phyloP scores from a whole-genome alignment of 2,329 filamentous ascomycete genomes.

The Aaosphaeria pasadenensis region DNA sequence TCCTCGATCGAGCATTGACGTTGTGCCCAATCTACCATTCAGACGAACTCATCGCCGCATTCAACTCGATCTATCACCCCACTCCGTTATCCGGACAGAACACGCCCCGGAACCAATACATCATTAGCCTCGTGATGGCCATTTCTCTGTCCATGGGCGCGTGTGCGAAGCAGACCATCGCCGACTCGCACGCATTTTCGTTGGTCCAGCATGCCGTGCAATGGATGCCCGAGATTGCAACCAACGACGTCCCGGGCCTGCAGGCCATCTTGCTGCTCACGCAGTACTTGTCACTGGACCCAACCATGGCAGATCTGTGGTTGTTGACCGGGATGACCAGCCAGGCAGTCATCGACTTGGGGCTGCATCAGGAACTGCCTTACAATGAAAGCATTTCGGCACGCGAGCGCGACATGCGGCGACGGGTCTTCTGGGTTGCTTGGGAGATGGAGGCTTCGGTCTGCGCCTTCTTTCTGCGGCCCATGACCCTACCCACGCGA shows the following conservation, averaged over 20 bases:
- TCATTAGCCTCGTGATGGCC: conserved; percentile 37
- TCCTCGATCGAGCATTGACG: conserved; percentile 31
- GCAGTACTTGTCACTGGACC: conserved; percentile 36
- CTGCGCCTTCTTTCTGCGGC: conserved; percentile 30
- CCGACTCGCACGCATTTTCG: conserved; percentile 29
- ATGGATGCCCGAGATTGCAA: conserved; percentile 34
- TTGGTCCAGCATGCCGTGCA: conserved; percentile 35
- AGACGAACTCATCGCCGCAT: conserved; percentile 29
- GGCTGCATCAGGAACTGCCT: conserved; percentile 35
- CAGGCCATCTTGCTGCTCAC: conserved; percentile 34
- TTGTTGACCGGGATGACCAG: conserved; percentile 35
- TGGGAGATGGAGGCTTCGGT: conserved; percentile 39
- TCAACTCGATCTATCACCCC: conserved; percentile 31
- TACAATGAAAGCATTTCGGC: conserved; percentile 21
- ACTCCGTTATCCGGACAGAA: conserved; percentile 20
- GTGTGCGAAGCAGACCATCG: conserved; percentile 28
- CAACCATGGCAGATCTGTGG: conserved; percentile 35
- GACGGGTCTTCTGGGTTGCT: conserved; percentile 35
- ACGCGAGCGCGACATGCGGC: conserved; percentile 35
- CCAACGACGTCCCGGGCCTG: conserved; percentile 32
- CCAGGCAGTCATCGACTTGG: conserved; percentile 35
- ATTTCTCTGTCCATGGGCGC: conserved; percentile 35
- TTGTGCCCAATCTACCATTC: conserved; percentile 38
- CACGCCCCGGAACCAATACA: conserved; percentile 29
- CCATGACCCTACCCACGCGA: conserved; percentile 27